phyloP scores from a whole-genome alignment of 805 yeast species.

The Zygosaccharomyces lentus region DNA sequence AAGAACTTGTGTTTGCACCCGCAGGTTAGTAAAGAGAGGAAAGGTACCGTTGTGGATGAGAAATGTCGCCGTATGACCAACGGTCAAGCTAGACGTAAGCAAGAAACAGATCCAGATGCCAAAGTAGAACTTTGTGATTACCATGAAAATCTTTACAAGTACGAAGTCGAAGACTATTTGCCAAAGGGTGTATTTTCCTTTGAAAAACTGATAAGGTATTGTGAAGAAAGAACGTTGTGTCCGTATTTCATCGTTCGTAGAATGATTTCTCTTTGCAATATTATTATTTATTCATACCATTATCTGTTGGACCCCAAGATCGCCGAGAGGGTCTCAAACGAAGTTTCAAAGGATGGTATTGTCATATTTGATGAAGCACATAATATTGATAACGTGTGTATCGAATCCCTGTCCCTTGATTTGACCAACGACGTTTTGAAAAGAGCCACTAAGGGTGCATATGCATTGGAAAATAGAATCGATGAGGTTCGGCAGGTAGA shows the following conservation, averaged over 20 bases:
- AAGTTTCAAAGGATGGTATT: conserved; percentile 86
- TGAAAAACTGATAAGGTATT: conserved; percentile 72
- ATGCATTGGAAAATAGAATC: conserved; percentile 71
- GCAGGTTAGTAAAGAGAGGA: conserved; percentile 75
- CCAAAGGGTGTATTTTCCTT: conserved; percentile 95
- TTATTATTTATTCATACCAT: conserved; percentile 94
- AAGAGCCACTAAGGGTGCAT: conserved; percentile 84
- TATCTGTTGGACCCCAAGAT: conserved; percentile 95
- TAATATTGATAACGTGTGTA: conserved; percentile 97
- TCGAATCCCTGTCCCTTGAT: conserved; percentile 88
- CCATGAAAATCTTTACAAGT: conserved; percentile 83
- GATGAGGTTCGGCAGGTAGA: conserved; percentile 80
- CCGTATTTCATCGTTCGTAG: conserved; percentile 98
- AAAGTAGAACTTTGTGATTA: conserved; percentile 68
- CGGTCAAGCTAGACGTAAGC: conserved; percentile 71
- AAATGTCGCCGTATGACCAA: conserved; percentile 92
- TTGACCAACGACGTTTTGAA: conserved; percentile 85
- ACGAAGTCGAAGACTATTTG: conserved; percentile 82
- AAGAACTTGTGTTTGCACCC: conserved; percentile 94
- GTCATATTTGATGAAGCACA: conserved; percentile 98
- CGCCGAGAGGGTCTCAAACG: conserved; percentile 90
- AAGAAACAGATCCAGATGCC: conserved; percentile 55
- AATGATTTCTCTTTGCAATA: conserved; percentile 92
- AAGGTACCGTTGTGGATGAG: conserved; percentile 92
- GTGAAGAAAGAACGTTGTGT: conserved; percentile 77